Conservation (phyloP, 148 eudicot genomes). For the Silene conica region DNA sequence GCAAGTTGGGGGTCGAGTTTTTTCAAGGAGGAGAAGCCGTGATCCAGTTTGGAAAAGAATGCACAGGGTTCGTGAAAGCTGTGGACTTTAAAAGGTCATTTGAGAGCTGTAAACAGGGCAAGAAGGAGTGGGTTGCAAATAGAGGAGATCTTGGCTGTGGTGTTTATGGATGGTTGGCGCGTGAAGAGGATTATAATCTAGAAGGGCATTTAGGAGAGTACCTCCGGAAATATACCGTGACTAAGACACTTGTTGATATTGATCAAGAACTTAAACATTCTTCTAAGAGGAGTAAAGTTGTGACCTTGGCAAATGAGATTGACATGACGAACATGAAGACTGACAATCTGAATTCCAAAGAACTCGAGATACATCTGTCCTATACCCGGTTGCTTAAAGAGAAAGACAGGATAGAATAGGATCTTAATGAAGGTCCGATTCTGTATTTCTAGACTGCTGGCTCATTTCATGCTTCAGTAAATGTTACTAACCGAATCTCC, state of each 20-base stretch:
- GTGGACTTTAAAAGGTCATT: slow-evolving; percentile 75
- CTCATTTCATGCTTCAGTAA: neutral
- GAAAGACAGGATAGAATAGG: slow-evolving; percentile 46
- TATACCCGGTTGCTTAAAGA: slow-evolving; percentile 49
- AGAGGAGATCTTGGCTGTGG: too few species aligned
- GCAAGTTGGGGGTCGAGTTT: slow-evolving; percentile 43
- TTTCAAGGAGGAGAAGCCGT: slow-evolving; percentile 43
- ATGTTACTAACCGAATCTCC: neutral
- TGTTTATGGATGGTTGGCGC: too few species aligned
- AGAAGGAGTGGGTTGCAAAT: too few species aligned
- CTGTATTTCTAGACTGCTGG: neutral
- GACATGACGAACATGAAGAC: too few species aligned
- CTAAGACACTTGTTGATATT: slow-evolving; percentile 52
- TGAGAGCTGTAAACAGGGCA: slow-evolving; percentile 50
- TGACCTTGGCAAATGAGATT: slow-evolving; percentile 42
- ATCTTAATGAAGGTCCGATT: slow-evolving; percentile 47
- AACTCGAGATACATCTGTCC: too few species aligned
- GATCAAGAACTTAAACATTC: slow-evolving; percentile 42
- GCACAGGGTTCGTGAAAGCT: slow-evolving; percentile 65
- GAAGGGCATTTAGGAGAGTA: slow-evolving; percentile 51
- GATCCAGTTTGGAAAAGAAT: slow-evolving; percentile 55
- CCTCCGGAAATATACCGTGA: slow-evolving; percentile 46
- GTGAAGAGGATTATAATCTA: too few species aligned
- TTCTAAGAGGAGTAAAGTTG: slow-evolving; percentile 33
- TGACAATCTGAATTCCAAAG: too few species aligned